Evolutionary conservation across 2,329 filamentous ascomycete species (phyloP).

Genomic region (Pseudocercospora eumusae): DNA sequence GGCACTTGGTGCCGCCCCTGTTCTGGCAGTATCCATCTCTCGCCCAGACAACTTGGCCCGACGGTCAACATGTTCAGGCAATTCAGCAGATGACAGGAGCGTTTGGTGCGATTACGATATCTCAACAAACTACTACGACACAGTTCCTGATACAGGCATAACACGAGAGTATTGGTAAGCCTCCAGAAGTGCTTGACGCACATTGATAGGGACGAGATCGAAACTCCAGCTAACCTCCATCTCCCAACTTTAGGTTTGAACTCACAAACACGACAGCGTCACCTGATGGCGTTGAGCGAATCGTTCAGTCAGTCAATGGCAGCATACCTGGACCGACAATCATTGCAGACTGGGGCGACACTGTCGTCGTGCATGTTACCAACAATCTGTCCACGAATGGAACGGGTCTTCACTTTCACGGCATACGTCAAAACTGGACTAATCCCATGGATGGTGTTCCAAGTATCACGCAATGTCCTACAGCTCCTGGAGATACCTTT

Average conservation of each 20-base stretch:
- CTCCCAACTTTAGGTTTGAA: conserved; percentile 35
- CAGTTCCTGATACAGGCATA: conserved; percentile 40
- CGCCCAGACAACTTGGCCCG: conserved; percentile 2
- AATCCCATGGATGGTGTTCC: conserved; percentile 55
- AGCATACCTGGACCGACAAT: conserved; percentile 52
- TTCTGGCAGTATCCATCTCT: conserved; percentile 8
- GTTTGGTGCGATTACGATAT: conserved; percentile 41
- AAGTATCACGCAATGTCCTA: conserved; percentile 65
- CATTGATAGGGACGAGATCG: too few species aligned
- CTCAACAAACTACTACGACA: conserved; percentile 42
- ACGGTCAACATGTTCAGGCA: conserved; percentile 32
- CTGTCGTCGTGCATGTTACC: conserved; percentile 36
- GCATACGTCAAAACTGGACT: conserved; percentile 53
- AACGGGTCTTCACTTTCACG: conserved; percentile 56
- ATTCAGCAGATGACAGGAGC: conserved; percentile 36
- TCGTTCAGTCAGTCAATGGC: conserved; percentile 49
- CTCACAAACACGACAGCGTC: conserved; percentile 48
- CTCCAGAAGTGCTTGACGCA: too few species aligned
- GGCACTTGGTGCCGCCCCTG: neutral
- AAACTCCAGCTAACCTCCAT: too few species aligned
- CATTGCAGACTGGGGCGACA: conserved; percentile 46
- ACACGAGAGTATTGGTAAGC: conserved; percentile 44
- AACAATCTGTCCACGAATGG: conserved; percentile 48
- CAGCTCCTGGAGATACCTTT: conserved; percentile 56
- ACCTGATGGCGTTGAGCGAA: conserved; percentile 49